A percentile compares a stretch with the other conserved stretches of the same genome.
These are phyloP conservation scores for Boletus coccyginus DNA, from an alignment of 768 basidiomycete species.

Conservation along the genomic window DNA sequence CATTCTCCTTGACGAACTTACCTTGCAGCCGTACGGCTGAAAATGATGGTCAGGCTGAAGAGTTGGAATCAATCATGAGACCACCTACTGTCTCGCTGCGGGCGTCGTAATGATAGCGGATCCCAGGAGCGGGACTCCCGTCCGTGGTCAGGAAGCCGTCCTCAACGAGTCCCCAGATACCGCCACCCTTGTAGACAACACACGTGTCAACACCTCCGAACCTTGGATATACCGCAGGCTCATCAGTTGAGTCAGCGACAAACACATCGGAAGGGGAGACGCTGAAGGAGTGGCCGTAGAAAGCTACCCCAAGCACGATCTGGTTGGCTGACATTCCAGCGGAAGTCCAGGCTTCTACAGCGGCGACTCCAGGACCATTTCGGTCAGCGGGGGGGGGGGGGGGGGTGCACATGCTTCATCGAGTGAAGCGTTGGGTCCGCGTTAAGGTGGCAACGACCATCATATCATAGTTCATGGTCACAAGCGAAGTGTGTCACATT, in stretches of 20 bases:
- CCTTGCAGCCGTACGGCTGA: slow-evolving; percentile 61
- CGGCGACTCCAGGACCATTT: slow-evolving; percentile 70
- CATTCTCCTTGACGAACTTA: slow-evolving; percentile 47
- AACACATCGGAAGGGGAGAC: slow-evolving; percentile 40
- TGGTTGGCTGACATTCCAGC: too few species aligned
- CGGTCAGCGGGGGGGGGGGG: slow-evolving; percentile 52
- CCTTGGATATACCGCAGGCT: slow-evolving; percentile 44
- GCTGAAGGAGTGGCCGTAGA: slow-evolving; percentile 74
- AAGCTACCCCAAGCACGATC: slow-evolving; percentile 79
- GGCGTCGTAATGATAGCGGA: slow-evolving; percentile 53
- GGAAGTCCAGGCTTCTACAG: slow-evolving; percentile 72
- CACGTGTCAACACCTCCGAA: slow-evolving; percentile 59
- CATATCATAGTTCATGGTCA: slow-evolving; percentile 65
- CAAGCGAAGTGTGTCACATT: slow-evolving; percentile 70
- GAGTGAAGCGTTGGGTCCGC: slow-evolving; percentile 79
- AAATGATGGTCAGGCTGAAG: neutral
- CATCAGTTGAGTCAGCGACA: slow-evolving; percentile 29
- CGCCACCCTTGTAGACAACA: slow-evolving; percentile 46
- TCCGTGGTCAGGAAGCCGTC: slow-evolving; percentile 46
- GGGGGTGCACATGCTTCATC: slow-evolving; percentile 72
- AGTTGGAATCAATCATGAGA: neutral
- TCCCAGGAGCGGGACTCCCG: slow-evolving; percentile 36
- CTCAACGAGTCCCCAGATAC: slow-evolving; percentile 56
- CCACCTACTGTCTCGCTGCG: slow-evolving; percentile 66
- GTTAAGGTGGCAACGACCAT: slow-evolving; percentile 42